phyloP scores from a whole-genome alignment of 2,329 filamentous ascomycete genomes.

The Diaporthe sp. region DNA sequence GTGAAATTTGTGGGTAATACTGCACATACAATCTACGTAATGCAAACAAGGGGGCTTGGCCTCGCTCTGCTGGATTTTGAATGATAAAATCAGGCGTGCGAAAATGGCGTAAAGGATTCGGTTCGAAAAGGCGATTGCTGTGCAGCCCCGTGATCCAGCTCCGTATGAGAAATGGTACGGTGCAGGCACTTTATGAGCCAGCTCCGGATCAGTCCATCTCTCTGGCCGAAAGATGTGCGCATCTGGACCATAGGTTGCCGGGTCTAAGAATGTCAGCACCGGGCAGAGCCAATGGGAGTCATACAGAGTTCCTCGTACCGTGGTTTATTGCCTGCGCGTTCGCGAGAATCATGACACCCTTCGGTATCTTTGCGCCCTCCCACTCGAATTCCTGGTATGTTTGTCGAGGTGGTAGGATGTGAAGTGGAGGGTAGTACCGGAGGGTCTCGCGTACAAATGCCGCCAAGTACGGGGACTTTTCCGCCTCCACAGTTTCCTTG shows the following conservation, averaged over 20 bases:
- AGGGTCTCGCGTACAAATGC: constrained; percentile 43
- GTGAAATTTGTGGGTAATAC: background rate
- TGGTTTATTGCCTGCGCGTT: constrained; percentile 29
- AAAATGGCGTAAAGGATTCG: constrained; percentile 45
- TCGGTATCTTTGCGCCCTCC: constrained; percentile 25
- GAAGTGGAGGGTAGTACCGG: constrained; percentile 42
- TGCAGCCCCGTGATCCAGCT: constrained; percentile 43
- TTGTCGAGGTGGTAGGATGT: constrained; percentile 32
- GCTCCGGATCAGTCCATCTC: constrained; percentile 31
- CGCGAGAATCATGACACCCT: constrained; percentile 29
- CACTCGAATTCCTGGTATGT: constrained; percentile 30
- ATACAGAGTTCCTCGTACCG: background rate
- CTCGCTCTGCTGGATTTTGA: constrained; percentile 40
- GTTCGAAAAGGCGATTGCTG: constrained; percentile 45
- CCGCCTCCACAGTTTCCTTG: constrained; percentile 35
- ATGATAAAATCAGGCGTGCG: constrained; percentile 42
- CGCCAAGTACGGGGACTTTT: constrained; percentile 41
- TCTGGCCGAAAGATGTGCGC: constrained; percentile 36
- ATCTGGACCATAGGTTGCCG: constrained; percentile 18
- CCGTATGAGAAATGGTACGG: constrained; percentile 44
- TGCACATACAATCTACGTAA: constrained; percentile 37
- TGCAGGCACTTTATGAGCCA: constrained; percentile 38
- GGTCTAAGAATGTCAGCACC: background rate
- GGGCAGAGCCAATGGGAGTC: background rate
- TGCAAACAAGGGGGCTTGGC: constrained; percentile 37